These are phyloP conservation scores for Coemansia sp. DNA, from an alignment of 192 early-diverging fungal genomes.

Conservation along the genomic window DNA sequence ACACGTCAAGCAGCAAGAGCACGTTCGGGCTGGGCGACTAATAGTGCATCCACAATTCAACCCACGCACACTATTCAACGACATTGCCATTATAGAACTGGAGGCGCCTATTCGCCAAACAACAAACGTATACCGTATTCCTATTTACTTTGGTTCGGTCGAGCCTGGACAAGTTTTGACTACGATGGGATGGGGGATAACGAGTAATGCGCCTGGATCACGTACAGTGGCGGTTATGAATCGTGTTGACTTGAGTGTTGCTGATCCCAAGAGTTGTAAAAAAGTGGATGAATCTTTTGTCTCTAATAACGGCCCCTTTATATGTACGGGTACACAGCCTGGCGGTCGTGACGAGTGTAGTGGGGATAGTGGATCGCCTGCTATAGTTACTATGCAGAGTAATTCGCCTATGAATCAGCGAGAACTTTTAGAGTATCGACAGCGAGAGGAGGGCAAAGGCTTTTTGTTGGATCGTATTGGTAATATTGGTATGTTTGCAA, in stretches of 20 bases:
- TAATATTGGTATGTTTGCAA: neutral
- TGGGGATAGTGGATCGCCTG: constrained; percentile 53
- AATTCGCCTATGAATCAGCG: neutral
- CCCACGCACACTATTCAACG: constrained; percentile 40
- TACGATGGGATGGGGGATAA: constrained; percentile 57
- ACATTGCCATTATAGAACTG: constrained; percentile 52
- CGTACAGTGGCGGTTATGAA: constrained; percentile 32
- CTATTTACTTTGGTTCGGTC: constrained; percentile 35
- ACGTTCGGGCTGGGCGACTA: neutral
- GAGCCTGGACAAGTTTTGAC: constrained; percentile 17
- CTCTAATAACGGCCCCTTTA: constrained; percentile 38
- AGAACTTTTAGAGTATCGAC: neutral
- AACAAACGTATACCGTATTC: constrained; percentile 23
- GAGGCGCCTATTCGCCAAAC: constrained; percentile 5
- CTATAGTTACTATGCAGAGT: constrained; percentile 16
- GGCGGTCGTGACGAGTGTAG: constrained; percentile 46
- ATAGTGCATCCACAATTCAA: constrained; percentile 27
- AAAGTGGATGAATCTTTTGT: constrained; percentile 22
- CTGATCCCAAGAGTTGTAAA: constrained; percentile 11
- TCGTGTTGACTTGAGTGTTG: constrained; percentile 32
- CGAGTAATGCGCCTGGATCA: constrained; percentile 19
- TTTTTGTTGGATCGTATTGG: neutral
- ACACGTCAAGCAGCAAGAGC: constrained; percentile 13
- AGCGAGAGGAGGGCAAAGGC: neutral
- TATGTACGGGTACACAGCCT: constrained; percentile 38